Evolutionary conservation across 1,284 basidiomycete genomes (phyloP).

Genomic region (Sanghuangporus weigelae): DNA sequence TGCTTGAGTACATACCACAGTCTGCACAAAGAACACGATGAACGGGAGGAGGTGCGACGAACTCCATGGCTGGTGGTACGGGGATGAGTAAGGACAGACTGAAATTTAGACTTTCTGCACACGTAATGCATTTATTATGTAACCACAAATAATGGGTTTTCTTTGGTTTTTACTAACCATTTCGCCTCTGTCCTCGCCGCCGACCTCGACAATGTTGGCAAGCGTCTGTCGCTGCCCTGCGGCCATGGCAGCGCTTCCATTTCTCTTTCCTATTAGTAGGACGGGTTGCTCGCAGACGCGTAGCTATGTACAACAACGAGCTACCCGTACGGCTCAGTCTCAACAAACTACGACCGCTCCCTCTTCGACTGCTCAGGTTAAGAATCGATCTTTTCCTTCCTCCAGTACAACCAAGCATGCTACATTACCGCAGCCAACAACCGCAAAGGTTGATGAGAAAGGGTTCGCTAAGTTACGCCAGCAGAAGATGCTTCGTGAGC

Average conservation of each 20-base stretch:
- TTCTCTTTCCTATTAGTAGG: background rate
- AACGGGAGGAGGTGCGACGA: constrained; percentile 61
- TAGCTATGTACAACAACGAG: constrained; percentile 10
- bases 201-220: background rate
- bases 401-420: background rate
- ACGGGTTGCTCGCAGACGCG: background rate
- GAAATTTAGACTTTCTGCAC: constrained; percentile 1
- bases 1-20: constrained; percentile 49
- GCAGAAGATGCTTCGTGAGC: background rate
- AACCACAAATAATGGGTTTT: too few relatives aligned
- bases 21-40: constrained; percentile 79
- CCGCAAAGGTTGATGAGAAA: background rate
- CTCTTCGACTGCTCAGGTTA: constrained; percentile 8
- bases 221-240: background rate
- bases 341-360: constrained; percentile 12
- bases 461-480: background rate
- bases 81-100: background rate
- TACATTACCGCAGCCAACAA: background rate
- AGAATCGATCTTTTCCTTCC: constrained; percentile 10
- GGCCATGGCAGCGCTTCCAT: background rate
- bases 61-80: constrained; percentile 51
- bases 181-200: background rate
- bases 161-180: background rate
- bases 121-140: background rate
- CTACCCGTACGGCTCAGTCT: constrained; percentile 7